A percentile compares a stretch with the other conserved stretches of the same genome.
phyloP scores from a whole-genome alignment of 768 basidiomycete species.

The Atractiella rhizophila region DNA sequence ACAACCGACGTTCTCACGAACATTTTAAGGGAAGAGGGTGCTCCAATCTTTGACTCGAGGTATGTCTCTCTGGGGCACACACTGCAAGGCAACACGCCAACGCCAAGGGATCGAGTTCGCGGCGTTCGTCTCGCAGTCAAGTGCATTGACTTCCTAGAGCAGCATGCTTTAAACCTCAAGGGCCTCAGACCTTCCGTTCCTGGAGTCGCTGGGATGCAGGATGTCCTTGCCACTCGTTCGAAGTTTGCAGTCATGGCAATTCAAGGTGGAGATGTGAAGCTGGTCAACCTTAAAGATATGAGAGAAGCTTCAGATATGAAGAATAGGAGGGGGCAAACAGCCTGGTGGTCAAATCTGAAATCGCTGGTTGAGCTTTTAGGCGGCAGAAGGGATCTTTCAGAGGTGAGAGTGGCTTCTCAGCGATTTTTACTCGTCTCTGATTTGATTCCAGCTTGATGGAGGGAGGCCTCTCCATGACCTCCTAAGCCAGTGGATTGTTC shows the following conservation, averaged over 20 bases:
- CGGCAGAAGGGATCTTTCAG: constrained; percentile 1
- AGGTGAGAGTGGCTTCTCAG: too few species aligned
- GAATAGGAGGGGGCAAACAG: constrained; percentile 33
- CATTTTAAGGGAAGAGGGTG: constrained; percentile 90
- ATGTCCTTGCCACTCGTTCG: background rate
- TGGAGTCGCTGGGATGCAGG: background rate
- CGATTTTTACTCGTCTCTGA: too few species aligned
- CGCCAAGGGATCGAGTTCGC: constrained; percentile 74
- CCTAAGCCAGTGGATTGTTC: too few species aligned
- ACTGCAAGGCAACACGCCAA: constrained; percentile 82
- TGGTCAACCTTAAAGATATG: constrained; percentile 68
- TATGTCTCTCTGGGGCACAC: constrained; percentile 93
- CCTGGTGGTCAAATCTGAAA: constrained; percentile 16
- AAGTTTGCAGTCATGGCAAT: constrained; percentile 70
- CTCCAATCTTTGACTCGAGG: constrained; percentile 67
- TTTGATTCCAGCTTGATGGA: too few species aligned
- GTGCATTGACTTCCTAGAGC: constrained; percentile 83
- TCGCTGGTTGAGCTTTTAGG: constrained; percentile 8
- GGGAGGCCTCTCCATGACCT: too few species aligned
- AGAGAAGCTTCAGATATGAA: constrained; percentile 67
- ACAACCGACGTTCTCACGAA: constrained; percentile 72
- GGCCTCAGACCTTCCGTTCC: constrained; percentile 19
- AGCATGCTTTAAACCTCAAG: constrained; percentile 29
- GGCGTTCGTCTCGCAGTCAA: constrained; percentile 70
- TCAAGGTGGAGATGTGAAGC: constrained; percentile 49